Conservation (phyloP, 192 early-diverging fungal genomes). For the Coemansia nantahalensis region DNA sequence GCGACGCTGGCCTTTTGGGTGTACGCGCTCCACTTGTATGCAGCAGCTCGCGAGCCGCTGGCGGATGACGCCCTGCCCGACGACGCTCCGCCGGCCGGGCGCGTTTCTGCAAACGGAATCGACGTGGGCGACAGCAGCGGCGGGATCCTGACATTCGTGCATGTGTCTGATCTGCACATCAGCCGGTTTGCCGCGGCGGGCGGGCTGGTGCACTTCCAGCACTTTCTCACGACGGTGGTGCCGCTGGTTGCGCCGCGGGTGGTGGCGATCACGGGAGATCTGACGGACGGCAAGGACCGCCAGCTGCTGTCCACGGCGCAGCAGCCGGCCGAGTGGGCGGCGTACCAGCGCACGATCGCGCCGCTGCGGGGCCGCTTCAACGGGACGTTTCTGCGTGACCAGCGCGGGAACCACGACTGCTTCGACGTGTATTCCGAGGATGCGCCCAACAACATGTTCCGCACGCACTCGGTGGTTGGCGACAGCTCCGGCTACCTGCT, state of each 20-base stretch:
- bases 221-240: slow-evolving; percentile 69
- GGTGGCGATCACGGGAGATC: slow-evolving; percentile 80
- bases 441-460: slow-evolving; percentile 62
- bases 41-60: slow-evolving; percentile 31
- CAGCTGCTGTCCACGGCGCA: slow-evolving; percentile 67
- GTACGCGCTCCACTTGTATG: slow-evolving; percentile 39
- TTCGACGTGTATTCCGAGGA: slow-evolving; percentile 71
- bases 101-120: not conserved
- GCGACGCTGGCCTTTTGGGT: slow-evolving; percentile 43
- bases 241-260: slow-evolving; percentile 76
- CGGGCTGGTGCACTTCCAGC: slow-evolving; percentile 72
- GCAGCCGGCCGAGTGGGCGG: slow-evolving; percentile 77
- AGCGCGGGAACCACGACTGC: slow-evolving; percentile 95
- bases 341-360: slow-evolving; percentile 63
- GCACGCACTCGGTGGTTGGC: slow-evolving; percentile 56
- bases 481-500: slow-evolving; percentile 61
- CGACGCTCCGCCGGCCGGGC: not conserved
- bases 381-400: slow-evolving; percentile 75
- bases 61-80: not conserved
- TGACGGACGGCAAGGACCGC: slow-evolving; percentile 84
- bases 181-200: slow-evolving; percentile 65
- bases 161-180: slow-evolving; percentile 87
- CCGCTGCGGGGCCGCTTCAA: slow-evolving; percentile 50
- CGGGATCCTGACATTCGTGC: slow-evolving; percentile 68
- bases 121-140: slow-evolving; percentile 57